Percentiles rank a stretch among this genome's conserved stretches.
Conservation (phyloP, 2,329 filamentous ascomycete genomes). For the Phialophora macrospora region DNA sequence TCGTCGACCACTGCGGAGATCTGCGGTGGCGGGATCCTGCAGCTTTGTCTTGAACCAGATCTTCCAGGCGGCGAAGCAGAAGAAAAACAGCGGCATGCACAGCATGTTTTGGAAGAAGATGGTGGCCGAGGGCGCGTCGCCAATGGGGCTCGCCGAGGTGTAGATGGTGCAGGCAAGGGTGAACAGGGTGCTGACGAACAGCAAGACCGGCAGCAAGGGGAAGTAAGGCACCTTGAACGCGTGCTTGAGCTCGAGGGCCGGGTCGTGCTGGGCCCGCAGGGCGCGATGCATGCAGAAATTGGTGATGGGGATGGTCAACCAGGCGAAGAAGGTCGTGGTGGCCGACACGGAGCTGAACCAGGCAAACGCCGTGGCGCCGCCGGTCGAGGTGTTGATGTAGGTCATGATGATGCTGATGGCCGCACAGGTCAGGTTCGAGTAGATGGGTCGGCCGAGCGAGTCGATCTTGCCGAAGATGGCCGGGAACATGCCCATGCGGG, state of each 20-base stretch:
- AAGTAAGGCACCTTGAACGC: conserved; percentile 79
- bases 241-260: conserved; percentile 72
- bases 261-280: conserved; percentile 52
- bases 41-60: conserved; percentile 29
- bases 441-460: conserved; percentile 73
- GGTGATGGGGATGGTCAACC: conserved; percentile 47
- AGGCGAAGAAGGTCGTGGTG: conserved; percentile 74
- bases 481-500: conserved; percentile 83
- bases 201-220: conserved; percentile 75
- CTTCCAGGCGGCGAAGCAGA: conserved; percentile 51
- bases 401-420: not conserved
- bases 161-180: conserved; percentile 82
- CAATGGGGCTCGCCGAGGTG: conserved; percentile 79
- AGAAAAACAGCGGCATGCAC: conserved; percentile 52
- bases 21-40: not conserved
- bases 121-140: conserved; percentile 45
- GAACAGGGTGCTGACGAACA: conserved; percentile 75
- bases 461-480: conserved; percentile 70
- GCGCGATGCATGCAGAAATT: conserved; percentile 92
- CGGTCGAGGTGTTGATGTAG: conserved; percentile 33
- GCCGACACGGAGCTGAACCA: conserved; percentile 80
- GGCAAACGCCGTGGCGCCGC: conserved; percentile 61
- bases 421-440: not conserved
- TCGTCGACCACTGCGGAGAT: conserved; percentile 10
- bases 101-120: conserved; percentile 56